Percentiles rank a stretch among this genome's conserved stretches.
Conservation (phyloP, 1,139 yeast species). For the Schizosaccharomyces versatilis region DNA sequence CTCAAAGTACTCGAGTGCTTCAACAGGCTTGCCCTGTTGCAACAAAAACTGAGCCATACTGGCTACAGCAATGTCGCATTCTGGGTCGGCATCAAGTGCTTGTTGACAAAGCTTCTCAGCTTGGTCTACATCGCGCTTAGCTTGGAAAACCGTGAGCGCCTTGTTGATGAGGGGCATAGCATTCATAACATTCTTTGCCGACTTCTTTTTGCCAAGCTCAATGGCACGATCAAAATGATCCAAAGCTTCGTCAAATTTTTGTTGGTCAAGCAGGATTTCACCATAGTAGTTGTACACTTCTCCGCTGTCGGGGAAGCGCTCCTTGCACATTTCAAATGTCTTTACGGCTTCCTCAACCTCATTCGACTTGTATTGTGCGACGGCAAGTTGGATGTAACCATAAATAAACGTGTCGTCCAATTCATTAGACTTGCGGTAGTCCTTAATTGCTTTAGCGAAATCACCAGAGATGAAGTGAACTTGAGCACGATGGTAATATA, state of each 20-base stretch:
- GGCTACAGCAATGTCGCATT: constrained; percentile 70
- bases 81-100: constrained; percentile 63
- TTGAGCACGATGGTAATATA: constrained; percentile 89
- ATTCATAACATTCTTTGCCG: constrained; percentile 38
- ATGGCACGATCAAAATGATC: constrained; percentile 75
- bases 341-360: constrained; percentile 37
- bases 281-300: constrained; percentile 92
- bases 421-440: constrained; percentile 57
- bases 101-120: constrained; percentile 48
- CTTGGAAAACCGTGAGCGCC: constrained; percentile 34
- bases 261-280: constrained; percentile 18
- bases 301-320: constrained; percentile 64
- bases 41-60: constrained; percentile 78
- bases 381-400: constrained; percentile 81
- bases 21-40: constrained; percentile 61
- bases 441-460: constrained; percentile 45
- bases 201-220: constrained; percentile 41
- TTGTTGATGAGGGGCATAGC: constrained; percentile 80
- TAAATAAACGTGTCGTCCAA: constrained; percentile 57
- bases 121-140: constrained; percentile 22
- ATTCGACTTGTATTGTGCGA: constrained; percentile 71
- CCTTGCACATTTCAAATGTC: constrained; percentile 50
- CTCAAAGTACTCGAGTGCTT: constrained; percentile 63
- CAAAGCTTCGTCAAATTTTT: constrained; percentile 1
- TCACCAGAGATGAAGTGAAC: constrained; percentile 62